These are phyloP conservation scores for Linderina pennispora DNA, from an alignment of 192 early-diverging fungal genomes.

Conservation along the genomic window DNA sequence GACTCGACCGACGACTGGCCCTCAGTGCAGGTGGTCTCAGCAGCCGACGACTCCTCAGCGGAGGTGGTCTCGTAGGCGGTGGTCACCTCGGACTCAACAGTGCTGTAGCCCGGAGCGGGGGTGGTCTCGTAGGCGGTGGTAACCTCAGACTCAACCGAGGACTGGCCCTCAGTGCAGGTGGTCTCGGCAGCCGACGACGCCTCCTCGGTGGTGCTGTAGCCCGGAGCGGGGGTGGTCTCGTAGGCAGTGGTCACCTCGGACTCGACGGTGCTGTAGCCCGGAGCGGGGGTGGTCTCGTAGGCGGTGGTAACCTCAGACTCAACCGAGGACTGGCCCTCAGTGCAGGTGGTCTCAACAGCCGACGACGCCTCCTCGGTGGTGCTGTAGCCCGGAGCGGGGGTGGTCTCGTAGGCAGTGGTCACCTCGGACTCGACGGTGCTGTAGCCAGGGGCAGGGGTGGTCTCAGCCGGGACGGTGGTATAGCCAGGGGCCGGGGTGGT, in stretches of 20 bases:
- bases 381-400: neutral
- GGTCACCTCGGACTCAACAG: neutral
- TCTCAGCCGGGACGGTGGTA: too few relatives aligned
- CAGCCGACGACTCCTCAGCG: slow-evolving; percentile 2
- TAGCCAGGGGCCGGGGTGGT: slow-evolving; percentile 6
- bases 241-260: too few relatives aligned
- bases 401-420: slow-evolving; percentile 2
- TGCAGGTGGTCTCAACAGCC: too few relatives aligned
- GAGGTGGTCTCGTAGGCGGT: slow-evolving; percentile 4
- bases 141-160: too few relatives aligned
- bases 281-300: too few relatives aligned
- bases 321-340: too few relatives aligned
- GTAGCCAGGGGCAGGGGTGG: slow-evolving; percentile 4
- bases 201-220: neutral
- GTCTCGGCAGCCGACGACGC: neutral
- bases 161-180: too few relatives aligned
- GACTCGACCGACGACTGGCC: neutral
- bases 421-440: slow-evolving; percentile 5
- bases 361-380: neutral
- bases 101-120: too few relatives aligned
- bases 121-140: neutral
- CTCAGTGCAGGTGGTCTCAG: slow-evolving; percentile 4
- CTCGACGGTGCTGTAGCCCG: too few relatives aligned
- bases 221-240: too few relatives aligned
- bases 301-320: too few relatives aligned